Percentiles rank a stretch among this genome's conserved stretches.
Evolutionary conservation across 2,329 filamentous ascomycete species (phyloP).

Genomic region (Clarireedia sp.): DNA sequence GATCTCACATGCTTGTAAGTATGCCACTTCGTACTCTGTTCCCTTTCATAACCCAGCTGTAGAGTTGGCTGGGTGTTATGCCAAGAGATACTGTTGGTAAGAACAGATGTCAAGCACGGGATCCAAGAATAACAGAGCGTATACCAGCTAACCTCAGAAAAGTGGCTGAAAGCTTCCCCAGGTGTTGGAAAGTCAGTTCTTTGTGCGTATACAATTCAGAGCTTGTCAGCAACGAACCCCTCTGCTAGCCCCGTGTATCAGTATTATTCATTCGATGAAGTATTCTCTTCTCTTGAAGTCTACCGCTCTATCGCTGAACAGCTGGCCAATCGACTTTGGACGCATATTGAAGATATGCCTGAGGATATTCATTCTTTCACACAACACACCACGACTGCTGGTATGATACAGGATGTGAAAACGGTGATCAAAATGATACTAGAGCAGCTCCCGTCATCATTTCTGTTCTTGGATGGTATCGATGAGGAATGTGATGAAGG

Average conservation of each 20-base stretch:
- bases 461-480: not conserved
- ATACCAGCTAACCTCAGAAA: not conserved
- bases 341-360: not conserved
- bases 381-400: not conserved
- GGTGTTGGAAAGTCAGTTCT: constrained; percentile 1
- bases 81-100: too few relatives aligned
- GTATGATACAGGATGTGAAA: not conserved
- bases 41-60: not conserved
- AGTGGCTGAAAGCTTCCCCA: not conserved
- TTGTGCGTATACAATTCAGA: not conserved
- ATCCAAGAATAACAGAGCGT: too few relatives aligned
- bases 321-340: not conserved
- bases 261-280: constrained; percentile 1
- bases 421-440: not conserved
- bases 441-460: not conserved
- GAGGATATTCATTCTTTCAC: constrained; percentile 3
- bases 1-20: not conserved
- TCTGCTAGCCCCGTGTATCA: not conserved
- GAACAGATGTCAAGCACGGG: too few relatives aligned
- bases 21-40: not conserved
- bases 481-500: constrained; percentile 3
- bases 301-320: constrained; percentile 1
- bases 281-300: not conserved
- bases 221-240: not conserved
- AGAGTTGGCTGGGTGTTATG: too few relatives aligned